Evolutionary conservation across 176 grass and related monocot genomes (phyloP), one percentile per base, ranked within the genome.

Genomic region (Musa beccarii): DNA sequence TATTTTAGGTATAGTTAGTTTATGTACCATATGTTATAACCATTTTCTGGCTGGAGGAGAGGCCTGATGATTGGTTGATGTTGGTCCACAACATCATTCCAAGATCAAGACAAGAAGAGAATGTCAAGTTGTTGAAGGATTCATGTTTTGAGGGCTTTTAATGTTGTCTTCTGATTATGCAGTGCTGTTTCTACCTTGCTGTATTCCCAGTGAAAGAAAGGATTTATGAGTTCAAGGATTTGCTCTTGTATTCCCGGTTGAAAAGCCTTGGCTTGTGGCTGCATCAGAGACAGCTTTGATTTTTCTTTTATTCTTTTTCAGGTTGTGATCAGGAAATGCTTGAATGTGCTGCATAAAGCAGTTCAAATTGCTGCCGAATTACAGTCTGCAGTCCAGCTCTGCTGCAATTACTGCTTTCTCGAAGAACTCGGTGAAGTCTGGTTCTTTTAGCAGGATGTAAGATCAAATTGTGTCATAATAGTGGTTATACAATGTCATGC

Each of bases 321-420:
- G 94, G 74, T 90, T 16, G 81, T 85, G 72, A 84, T 98, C 74
- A 93, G 81, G 84, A 91, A 86, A 87, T 93, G 94, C 76, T 91
- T 81, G 3, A 73, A 83, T 79, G 84, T 98, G 23, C 50, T 98
- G 73, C 85, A 86, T 62, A 82, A 76, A 87, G 72, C 69, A 70
- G 80, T 93, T 56, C 51, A 65, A 81, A 85, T 98, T 78, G 92
- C 86, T 69, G 94, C 90, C 63, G 94, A 28, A 28, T 28, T 59
- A 59, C 5, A 67, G 26, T 8, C 64, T 24, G 15, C 12, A 67
- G 1, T 67, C 64, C 24, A 28, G 6, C 23, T 67, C 25, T 26
- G 29, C 12, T 34, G 11, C 26, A 67, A 34, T 28, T 28, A 14
- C 64, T 14, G 12, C 28, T 28, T 28, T 28, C 24, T 29, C 29